These are phyloP conservation scores for Lodderomyces orthopsilosis DNA, from an alignment of 1,139 yeast genomes.

Conservation along the genomic window DNA sequence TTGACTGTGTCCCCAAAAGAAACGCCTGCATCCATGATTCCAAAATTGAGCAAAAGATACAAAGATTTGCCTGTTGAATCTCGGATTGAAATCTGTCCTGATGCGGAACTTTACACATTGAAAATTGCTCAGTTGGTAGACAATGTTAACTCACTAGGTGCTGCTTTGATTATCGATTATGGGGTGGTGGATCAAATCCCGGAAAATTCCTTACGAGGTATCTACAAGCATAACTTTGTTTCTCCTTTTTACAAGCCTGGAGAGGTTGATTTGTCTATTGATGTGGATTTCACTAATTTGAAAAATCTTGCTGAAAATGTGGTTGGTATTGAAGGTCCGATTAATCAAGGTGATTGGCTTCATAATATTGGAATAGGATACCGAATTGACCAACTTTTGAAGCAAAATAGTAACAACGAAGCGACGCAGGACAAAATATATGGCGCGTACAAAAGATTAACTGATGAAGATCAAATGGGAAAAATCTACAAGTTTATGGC, in stretches of 20 bases:
- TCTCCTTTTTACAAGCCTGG: conserved; percentile 80
- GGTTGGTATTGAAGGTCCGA: conserved; percentile 51
- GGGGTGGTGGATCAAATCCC: conserved; percentile 58
- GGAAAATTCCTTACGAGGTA: conserved; percentile 69
- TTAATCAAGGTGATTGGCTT: conserved; percentile 78
- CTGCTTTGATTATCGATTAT: conserved; percentile 74
- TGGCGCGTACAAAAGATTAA: conserved; percentile 60
- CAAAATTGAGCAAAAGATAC: conserved; percentile 52
- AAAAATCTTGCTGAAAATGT: conserved; percentile 13
- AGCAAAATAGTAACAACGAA: conserved; percentile 27
- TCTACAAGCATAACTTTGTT: conserved; percentile 68
- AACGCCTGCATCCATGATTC: conserved; percentile 63
- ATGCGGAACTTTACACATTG: conserved; percentile 54
- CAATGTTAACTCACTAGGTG: conserved; percentile 44
- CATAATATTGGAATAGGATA: conserved; percentile 75
- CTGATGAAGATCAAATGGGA: conserved; percentile 72
- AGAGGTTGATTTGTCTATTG: conserved; percentile 76
- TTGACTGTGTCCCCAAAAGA: conserved; percentile 58
- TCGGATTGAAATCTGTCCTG: conserved; percentile 74
- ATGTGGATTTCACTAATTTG: conserved; percentile 73
- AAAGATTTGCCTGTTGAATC: conserved; percentile 53
- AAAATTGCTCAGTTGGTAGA: conserved; percentile 45
- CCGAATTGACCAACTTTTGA: conserved; percentile 55
- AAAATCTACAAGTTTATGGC: conserved; percentile 72
- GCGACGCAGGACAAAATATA: conserved; percentile 47